A percentile compares a stretch with the other conserved stretches of the same genome.
Evolutionary conservation across 805 yeast genomes (phyloP).

Genomic region (Metschnikowia arizonensis): DNA sequence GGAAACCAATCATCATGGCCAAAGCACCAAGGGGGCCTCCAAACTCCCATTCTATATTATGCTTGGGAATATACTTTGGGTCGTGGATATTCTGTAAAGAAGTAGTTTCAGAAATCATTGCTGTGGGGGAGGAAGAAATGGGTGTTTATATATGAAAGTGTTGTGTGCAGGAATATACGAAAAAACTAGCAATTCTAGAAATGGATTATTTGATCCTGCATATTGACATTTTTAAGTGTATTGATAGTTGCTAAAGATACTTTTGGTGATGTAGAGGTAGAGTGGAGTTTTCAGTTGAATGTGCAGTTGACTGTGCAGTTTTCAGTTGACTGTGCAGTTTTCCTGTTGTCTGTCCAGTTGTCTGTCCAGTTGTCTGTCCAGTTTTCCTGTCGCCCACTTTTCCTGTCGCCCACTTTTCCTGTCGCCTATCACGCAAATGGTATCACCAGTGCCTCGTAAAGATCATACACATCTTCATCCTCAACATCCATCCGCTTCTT

Average conservation of each 20-base stretch:
- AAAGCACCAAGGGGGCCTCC: slow-evolving; percentile 90
- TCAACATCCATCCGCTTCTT: slow-evolving; percentile 1
- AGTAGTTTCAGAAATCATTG: slow-evolving; percentile 6
- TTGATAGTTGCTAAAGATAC: too few species aligned
- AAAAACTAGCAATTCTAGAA: too few species aligned
- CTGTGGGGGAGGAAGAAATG: not conserved
- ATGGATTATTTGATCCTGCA: too few species aligned
- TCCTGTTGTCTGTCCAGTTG: not conserved
- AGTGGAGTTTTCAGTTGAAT: too few species aligned
- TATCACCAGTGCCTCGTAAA: slow-evolving; percentile 13
- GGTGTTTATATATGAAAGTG: not conserved
- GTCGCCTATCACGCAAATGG: slow-evolving; percentile 14
- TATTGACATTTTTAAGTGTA: too few species aligned
- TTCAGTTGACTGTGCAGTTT: too few species aligned
- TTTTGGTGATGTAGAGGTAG: too few species aligned
- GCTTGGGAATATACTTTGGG: slow-evolving; percentile 32
- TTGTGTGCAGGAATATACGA: slow-evolving; percentile 2
- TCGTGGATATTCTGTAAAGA: slow-evolving; percentile 10
- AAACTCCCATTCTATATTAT: slow-evolving; percentile 75
- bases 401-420: not conserved
- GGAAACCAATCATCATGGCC: slow-evolving; percentile 92
- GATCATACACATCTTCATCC: slow-evolving; percentile 16
- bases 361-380: not conserved
- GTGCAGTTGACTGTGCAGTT: too few species aligned
- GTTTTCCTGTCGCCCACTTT: not conserved